Evolutionary conservation across 257 asterid species (phyloP).

Genomic region (Petrea volubilis): DNA sequence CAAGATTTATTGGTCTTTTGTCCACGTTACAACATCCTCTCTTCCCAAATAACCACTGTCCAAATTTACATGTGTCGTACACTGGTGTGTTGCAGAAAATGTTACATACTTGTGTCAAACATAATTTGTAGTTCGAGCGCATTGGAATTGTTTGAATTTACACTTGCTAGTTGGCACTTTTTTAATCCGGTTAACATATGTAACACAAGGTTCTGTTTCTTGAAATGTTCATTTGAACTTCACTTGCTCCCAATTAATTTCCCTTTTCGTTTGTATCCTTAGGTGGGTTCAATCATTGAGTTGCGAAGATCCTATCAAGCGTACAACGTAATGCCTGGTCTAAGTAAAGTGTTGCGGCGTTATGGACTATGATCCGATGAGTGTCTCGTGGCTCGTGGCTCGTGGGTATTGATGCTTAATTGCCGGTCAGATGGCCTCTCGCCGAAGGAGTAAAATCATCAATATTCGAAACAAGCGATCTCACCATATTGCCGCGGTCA

Average conservation of each 20-base stretch:
- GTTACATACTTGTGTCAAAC: no score
- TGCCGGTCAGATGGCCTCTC: not conserved
- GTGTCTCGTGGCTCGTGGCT: not conserved
- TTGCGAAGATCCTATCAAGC: conserved; percentile 98
- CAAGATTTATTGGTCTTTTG: no score
- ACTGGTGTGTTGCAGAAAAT: no score
- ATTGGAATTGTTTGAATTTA: no score
- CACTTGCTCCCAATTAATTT: not conserved
- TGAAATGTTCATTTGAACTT: no score
- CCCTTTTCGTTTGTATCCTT: conserved; percentile 15
- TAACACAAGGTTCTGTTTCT: no score
- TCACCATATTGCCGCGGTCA: not conserved
- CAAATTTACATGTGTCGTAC: no score
- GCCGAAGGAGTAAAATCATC: not conserved
- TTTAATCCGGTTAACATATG: no score
- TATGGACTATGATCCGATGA: conserved; percentile 59
- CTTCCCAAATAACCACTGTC: no score
- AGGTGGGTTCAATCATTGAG: conserved; percentile 97
- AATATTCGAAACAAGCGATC: not conserved
- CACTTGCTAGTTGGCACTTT: no score
- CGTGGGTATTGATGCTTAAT: not conserved
- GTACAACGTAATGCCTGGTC: conserved; percentile 96
- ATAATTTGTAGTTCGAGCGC: no score
- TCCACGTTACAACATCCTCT: no score
- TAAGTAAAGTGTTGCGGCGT: conserved; percentile 74